These are phyloP conservation scores for Crithidia expoeki DNA, from an alignment of 208 protist genomes.

Conservation along the genomic window DNA sequence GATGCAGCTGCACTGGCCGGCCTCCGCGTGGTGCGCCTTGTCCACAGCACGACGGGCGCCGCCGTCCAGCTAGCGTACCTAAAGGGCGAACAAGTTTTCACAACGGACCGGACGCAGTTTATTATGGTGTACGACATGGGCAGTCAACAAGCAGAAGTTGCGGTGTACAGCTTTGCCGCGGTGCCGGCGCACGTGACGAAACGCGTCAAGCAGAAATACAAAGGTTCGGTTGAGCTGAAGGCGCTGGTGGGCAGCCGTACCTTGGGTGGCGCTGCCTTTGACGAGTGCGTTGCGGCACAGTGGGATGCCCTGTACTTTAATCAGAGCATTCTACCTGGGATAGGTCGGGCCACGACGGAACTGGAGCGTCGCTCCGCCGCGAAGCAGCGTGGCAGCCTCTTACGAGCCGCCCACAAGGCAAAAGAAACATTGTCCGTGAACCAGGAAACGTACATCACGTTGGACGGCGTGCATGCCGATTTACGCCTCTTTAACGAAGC, in stretches of 20 bases:
- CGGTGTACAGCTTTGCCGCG: conserved; percentile 59
- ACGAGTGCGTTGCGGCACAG: conserved; percentile 84
- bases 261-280: conserved; percentile 89
- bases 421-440: conserved; percentile 93
- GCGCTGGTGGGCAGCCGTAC: conserved; percentile 53
- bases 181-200: conserved; percentile 15
- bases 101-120: conserved; percentile 24
- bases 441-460: conserved; percentile 71
- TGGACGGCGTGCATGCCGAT: conserved; percentile 71
- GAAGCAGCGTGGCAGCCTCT: conserved; percentile 65
- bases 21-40: conserved; percentile 79
- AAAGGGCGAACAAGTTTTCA: conserved; percentile 55
- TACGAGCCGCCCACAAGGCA: conserved; percentile 78
- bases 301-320: conserved; percentile 68
- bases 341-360: conserved; percentile 17
- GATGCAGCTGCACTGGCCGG: conserved; percentile 87
- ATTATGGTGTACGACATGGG: conserved; percentile 92
- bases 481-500: neutral
- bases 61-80: conserved; percentile 64
- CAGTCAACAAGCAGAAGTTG: conserved; percentile 69
- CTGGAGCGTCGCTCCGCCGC: conserved; percentile 17
- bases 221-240: conserved; percentile 24
- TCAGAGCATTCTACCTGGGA: conserved; percentile 27
- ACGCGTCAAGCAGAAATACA: neutral
- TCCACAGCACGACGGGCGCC: conserved; percentile 84